Base-by-base conservation (phyloP, 441 rosid genomes). In the Populus hybrid region DNA sequence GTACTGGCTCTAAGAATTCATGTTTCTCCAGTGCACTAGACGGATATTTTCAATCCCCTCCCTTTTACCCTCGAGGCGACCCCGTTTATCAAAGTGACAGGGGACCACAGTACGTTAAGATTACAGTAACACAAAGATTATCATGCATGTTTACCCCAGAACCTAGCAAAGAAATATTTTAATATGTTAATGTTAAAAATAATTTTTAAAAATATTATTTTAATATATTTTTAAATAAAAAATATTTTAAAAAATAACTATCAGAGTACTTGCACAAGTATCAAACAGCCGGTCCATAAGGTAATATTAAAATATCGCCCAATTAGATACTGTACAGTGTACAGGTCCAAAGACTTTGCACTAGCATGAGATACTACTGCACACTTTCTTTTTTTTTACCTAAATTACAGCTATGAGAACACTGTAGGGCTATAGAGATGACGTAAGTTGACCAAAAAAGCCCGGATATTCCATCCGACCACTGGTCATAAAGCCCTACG, bases 71-170 rank as follows among this genome's bases (percentile, higher is more conserved):
- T 31, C 35, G 35, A 31, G 35, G 6, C 35, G 35, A 5, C 35
- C 72, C 77, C 75, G 35, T 56, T 79, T 42, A 70, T 69, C 24
- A 12, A 20, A 71, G 50, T 23, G 28, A 65, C 42, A 71, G 2
- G 18, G 78, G 85, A 76, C 85, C 82, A 68, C 77, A 38, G 71
- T 72, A 71, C 67, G 79, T 31, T 66, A 33, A 16, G 11, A 21
- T 38, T 74, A 10, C 33, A n/a, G 11, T 63, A 56, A 42, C 21
- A 14, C 16, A 50, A 24, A 28, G 26, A 64, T 68, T 68, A 40
- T 26, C 8, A 16, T 64, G 18, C 18, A 24, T 9, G 14, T 11
- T 59, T 28, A 23, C 68, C 28, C 28, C 12, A 64, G 20, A 24
- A 24, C 28, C 14, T 9, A 3, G 33, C 28, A 64, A 64, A 64